phyloP scores from a whole-genome alignment of 345 rosid species.

The Euphorbia tirucalli region DNA sequence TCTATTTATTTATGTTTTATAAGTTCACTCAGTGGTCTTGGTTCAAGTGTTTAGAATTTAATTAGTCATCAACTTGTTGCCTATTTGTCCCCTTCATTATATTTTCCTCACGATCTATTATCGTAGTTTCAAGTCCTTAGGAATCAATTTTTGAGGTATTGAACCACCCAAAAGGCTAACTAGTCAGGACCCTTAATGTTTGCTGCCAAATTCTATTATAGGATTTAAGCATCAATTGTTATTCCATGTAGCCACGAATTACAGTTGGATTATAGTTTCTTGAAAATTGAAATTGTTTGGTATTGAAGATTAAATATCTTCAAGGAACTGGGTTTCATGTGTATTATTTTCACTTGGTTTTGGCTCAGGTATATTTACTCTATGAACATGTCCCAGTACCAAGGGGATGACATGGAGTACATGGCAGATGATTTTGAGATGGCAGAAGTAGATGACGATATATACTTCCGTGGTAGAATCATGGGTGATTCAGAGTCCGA shows the following conservation, averaged over 20 bases:
- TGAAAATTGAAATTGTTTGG: neutral
- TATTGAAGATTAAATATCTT: neutral
- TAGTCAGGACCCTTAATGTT: neutral
- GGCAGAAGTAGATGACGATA: conserved; percentile 54
- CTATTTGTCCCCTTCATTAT: neutral
- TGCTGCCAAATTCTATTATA: neutral
- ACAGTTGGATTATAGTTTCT: neutral
- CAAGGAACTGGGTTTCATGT: neutral
- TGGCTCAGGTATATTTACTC: conserved; percentile 21
- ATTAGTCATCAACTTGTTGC: neutral
- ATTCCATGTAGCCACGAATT: neutral
- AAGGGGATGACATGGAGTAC: conserved; percentile 41
- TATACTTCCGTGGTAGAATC: conserved; percentile 44
- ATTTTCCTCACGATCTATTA: neutral
- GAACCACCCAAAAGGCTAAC: neutral
- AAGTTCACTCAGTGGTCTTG: neutral
- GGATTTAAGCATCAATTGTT: neutral
- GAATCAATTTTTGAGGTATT: neutral
- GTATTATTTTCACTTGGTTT: neutral
- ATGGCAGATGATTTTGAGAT: conserved; percentile 46
- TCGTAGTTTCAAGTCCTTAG: neutral
- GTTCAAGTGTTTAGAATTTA: neutral
- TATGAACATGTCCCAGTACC: conserved; percentile 40
- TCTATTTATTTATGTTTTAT: neutral
- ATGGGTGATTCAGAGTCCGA: conserved; percentile 55